phyloP scores from a whole-genome alignment of 257 asterid species.

The Penstemon barbatus region DNA sequence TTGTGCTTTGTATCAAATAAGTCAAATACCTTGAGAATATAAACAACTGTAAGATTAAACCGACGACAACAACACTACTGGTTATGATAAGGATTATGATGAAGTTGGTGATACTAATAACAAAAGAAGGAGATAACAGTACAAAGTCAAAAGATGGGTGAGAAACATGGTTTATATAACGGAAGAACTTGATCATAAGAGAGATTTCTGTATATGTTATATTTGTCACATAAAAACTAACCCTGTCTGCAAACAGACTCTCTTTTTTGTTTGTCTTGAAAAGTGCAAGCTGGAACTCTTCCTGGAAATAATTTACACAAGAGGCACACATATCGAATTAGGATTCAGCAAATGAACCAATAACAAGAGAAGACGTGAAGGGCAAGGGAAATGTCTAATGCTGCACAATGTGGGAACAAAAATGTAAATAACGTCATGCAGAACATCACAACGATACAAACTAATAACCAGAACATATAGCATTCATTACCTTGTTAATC shows the following conservation, averaged over 20 bases:
- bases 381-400: background rate
- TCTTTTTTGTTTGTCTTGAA: slow-evolving; percentile 75
- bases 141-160: background rate
- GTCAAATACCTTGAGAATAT: slow-evolving; percentile 65
- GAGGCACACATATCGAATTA: slow-evolving; percentile 27
- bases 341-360: slow-evolving; percentile 28
- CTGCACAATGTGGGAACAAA: background rate
- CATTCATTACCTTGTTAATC: slow-evolving; percentile 68
- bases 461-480: slow-evolving; percentile 18
- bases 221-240: slow-evolving; percentile 46
- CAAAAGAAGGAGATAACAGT: background rate
- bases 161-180: background rate
- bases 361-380: slow-evolving; percentile 7
- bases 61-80: slow-evolving; percentile 7
- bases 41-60: slow-evolving; percentile 18
- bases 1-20: slow-evolving; percentile 78
- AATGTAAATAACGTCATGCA: slow-evolving; percentile 13
- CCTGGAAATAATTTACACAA: slow-evolving; percentile 46
- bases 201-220: slow-evolving; percentile 11
- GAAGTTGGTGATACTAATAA: background rate
- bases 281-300: slow-evolving; percentile 86
- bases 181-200: slow-evolving; percentile 18
- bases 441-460: slow-evolving; percentile 21
- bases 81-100: slow-evolving; percentile 9
- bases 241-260: slow-evolving; percentile 91